Conservation (phyloP, 345 rosid species). For the Combretum micranthum region DNA sequence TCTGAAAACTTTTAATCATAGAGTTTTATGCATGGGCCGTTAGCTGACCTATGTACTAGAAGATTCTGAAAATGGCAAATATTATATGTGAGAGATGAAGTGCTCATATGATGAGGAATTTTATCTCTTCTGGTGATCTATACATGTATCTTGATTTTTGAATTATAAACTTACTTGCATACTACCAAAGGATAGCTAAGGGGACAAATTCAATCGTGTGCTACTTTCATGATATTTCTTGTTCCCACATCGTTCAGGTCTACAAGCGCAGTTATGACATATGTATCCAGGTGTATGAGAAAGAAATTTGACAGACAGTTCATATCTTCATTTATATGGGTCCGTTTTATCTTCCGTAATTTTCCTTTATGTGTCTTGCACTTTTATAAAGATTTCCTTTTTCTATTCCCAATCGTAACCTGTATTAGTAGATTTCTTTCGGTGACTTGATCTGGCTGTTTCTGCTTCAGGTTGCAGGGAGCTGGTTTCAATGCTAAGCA, state of each 20-base stretch:
- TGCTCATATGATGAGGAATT: too few relatives aligned
- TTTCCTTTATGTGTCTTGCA: slow-evolving; percentile 5
- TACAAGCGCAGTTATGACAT: slow-evolving; percentile 74
- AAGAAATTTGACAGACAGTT: slow-evolving; percentile 71
- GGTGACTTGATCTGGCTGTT: slow-evolving; percentile 6
- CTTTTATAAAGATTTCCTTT: background rate
- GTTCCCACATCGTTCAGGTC: slow-evolving; percentile 42
- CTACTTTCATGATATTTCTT: slow-evolving; percentile 1
- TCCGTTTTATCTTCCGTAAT: slow-evolving; percentile 26
- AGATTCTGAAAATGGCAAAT: too few relatives aligned
- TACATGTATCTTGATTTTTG: too few relatives aligned
- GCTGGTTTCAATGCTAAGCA: slow-evolving; percentile 69
- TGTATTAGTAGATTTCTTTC: background rate
- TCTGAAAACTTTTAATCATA: too few relatives aligned
- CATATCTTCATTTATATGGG: slow-evolving; percentile 78
- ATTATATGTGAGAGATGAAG: too few relatives aligned
- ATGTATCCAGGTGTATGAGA: slow-evolving; percentile 78
- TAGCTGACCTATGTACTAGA: too few relatives aligned
- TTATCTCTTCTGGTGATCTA: too few relatives aligned
- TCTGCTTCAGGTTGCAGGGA: slow-evolving; percentile 44
- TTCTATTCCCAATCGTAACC: background rate
- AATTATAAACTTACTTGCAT: background rate
- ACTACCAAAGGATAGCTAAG: too few relatives aligned
- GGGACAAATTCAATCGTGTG: background rate
- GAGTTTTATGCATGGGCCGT: too few relatives aligned